Conservation (phyloP, 2,329 filamentous ascomycete genomes). For the Pseudofabraea citricarpa region DNA sequence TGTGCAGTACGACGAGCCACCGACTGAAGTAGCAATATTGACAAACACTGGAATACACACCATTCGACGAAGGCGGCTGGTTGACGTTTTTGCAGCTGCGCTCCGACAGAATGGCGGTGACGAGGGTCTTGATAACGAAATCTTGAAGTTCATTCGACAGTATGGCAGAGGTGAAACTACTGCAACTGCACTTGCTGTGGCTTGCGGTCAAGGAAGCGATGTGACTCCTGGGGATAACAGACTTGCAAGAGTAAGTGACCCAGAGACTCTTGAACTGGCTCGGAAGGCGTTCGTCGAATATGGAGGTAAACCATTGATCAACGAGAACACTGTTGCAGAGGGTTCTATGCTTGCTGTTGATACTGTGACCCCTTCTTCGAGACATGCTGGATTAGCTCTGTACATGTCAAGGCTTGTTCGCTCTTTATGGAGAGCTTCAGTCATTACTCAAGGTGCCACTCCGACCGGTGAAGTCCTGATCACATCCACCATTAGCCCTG, state of each 20-base stretch:
- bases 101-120: constrained; percentile 69
- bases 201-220: constrained; percentile 88
- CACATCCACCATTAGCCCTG: constrained; percentile 57
- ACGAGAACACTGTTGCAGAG: constrained; percentile 66
- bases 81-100: constrained; percentile 85
- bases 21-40: constrained; percentile 82
- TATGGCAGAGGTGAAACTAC: constrained; percentile 89
- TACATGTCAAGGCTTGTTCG: constrained; percentile 87
- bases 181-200: constrained; percentile 86
- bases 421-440: constrained; percentile 77
- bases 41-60: constrained; percentile 89
- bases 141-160: constrained; percentile 75
- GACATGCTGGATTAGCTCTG: constrained; percentile 81
- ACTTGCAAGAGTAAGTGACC: constrained; percentile 68
- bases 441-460: constrained; percentile 53
- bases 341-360: constrained; percentile 65
- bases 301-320: constrained; percentile 80
- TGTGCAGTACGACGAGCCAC: constrained; percentile 84
- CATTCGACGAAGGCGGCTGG: constrained; percentile 75
- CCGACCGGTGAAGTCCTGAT: constrained; percentile 56
- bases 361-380: constrained; percentile 78
- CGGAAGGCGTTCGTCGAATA: constrained; percentile 87
- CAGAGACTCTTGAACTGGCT: constrained; percentile 79
- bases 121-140: constrained; percentile 75
- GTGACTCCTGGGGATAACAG: constrained; percentile 64